Conservation (phyloP, 2,329 filamentous ascomycete species). For the Trichoderma guizhouense region DNA sequence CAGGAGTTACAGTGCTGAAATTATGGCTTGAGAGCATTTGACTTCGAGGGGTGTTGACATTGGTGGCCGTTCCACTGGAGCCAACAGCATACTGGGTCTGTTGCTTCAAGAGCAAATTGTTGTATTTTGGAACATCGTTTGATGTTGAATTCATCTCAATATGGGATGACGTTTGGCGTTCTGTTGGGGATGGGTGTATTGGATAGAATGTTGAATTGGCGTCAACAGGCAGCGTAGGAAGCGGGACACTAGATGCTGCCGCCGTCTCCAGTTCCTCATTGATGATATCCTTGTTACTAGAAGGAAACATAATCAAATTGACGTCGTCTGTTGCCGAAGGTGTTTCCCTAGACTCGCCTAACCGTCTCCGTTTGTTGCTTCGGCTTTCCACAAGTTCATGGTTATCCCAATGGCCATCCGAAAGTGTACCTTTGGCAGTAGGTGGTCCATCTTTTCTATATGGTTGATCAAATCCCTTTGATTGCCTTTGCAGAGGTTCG, state of each 20-base stretch:
- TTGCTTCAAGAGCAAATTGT: not conserved
- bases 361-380: slow-evolving; percentile 26
- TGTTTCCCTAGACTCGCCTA: slow-evolving; percentile 18
- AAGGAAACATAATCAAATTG: slow-evolving; percentile 26
- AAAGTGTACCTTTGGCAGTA: not conserved
- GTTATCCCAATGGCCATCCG: not conserved
- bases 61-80: slow-evolving; percentile 36
- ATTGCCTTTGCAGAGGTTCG: not conserved
- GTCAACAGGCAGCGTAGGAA: slow-evolving; percentile 24
- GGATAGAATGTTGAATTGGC: slow-evolving; percentile 34
- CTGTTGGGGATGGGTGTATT: slow-evolving; percentile 33
- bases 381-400: slow-evolving; percentile 9
- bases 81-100: slow-evolving; percentile 12
- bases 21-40: slow-evolving; percentile 27
- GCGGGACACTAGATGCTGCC: slow-evolving; percentile 8
- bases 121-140: slow-evolving; percentile 19
- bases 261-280: slow-evolving; percentile 12
- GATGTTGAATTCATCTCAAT: slow-evolving; percentile 25
- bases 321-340: slow-evolving; percentile 26
- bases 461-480: not conserved
- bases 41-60: slow-evolving; percentile 35
- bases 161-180: slow-evolving; percentile 39
- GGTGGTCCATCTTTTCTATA: not conserved
- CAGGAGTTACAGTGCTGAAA: slow-evolving; percentile 21
- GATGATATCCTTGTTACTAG: slow-evolving; percentile 21